Evolutionary conservation across 495 filamentous ascomycete genomes (phyloP).

Genomic region (Corynascus novoguineensis): DNA sequence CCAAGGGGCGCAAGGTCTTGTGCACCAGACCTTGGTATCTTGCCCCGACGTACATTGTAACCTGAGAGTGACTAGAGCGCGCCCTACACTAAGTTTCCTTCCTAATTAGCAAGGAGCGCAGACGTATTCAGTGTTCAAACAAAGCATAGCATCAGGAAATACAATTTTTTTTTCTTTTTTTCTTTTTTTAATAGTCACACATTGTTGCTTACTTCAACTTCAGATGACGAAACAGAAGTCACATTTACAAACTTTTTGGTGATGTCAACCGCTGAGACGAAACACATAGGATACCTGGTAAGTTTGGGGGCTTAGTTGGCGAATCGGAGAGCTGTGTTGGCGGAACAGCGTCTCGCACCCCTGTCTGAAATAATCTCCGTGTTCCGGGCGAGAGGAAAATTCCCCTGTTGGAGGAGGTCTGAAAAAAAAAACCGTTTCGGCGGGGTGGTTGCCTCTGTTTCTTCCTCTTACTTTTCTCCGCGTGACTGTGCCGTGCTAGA

Average conservation of each 20-base stretch:
- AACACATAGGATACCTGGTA: not conserved
- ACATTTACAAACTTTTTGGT: no score
- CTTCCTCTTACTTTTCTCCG: not conserved
- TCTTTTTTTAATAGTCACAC: no score
- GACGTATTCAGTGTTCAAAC: no score
- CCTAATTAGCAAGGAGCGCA: no score
- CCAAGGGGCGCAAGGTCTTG: not conserved
- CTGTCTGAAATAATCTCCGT: not conserved
- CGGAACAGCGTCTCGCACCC: not conserved
- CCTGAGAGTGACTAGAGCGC: no score
- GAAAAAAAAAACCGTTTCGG: constrained; percentile 1
- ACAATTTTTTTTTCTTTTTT: no score
- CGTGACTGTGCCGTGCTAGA: not conserved
- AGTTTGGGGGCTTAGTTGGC: not conserved
- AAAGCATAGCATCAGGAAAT: no score
- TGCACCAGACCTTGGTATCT: no score
- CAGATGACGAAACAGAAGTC: no score
- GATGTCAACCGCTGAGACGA: not conserved
- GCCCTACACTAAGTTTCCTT: no score
- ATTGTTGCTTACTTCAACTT: no score
- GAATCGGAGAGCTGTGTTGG: not conserved
- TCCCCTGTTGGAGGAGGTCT: constrained; percentile 4
- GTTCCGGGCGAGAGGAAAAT: constrained; percentile 2
- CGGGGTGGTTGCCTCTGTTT: not conserved
- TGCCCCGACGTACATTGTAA: no score